phyloP scores from a whole-genome alignment of 345 rosid genomes.

The Euphorbia pulcherrima region DNA sequence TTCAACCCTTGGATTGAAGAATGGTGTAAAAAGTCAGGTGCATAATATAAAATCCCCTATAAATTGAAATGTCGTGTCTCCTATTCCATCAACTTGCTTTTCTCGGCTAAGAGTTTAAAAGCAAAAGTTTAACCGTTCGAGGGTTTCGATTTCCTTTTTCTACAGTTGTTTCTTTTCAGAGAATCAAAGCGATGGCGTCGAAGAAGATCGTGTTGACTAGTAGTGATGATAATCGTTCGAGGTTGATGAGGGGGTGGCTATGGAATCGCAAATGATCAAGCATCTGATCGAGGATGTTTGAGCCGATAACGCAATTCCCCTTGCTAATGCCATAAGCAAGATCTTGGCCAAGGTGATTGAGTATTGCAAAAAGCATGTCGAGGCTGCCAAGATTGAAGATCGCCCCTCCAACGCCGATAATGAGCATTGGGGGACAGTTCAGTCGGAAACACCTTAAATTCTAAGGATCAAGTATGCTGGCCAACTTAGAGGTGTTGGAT shows the following conservation, averaged over 20 bases:
- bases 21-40: too few species aligned
- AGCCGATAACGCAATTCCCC: slow-evolving; percentile 25
- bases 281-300: slow-evolving; percentile 27
- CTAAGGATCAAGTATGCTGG: too few species aligned
- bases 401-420: slow-evolving; percentile 1
- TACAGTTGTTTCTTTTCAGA: too few species aligned
- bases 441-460: too few species aligned
- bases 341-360: slow-evolving; percentile 31
- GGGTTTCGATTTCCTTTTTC: background rate
- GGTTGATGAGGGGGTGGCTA: slow-evolving; percentile 22
- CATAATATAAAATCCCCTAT: too few species aligned
- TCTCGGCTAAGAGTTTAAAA: too few species aligned
- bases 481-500: too few species aligned
- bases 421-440: too few species aligned
- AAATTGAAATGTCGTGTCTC: background rate
- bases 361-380: slow-evolving; percentile 35
- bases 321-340: slow-evolving; percentile 29
- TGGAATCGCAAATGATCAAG: slow-evolving; percentile 31
- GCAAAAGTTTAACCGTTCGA: background rate
- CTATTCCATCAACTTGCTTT: too few species aligned
- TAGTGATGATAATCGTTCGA: slow-evolving; percentile 19
- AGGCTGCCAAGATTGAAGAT: background rate
- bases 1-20: too few species aligned
- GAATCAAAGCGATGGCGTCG: slow-evolving; percentile 17
- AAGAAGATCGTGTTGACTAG: slow-evolving; percentile 23